Evolutionary conservation across 1,284 basidiomycete species (phyloP), one percentile per base, ranked within the genome.

Genomic region (Marasmius tenuissimus): DNA sequence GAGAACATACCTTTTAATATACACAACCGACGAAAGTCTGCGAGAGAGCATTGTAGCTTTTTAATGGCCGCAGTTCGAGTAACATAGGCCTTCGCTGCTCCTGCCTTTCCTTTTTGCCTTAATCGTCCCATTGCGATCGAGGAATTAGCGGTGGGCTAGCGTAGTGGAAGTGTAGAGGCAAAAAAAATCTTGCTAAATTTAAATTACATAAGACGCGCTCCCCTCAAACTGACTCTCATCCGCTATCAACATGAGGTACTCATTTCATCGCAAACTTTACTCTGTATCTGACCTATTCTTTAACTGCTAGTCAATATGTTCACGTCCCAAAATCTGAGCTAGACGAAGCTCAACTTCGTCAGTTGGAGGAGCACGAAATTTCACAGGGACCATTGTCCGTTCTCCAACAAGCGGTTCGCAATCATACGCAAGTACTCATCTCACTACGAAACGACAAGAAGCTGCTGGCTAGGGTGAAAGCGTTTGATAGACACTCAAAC

Each of bases 371-470:
- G 75, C 94, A 96, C 73, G 94, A 98, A 80, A 97, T 97, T 77
- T 95, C 93, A 63, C 96, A 97, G 78, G 96, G 96, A 14, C 96
- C 97, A 34, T 79, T 99, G 70, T 97, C 94, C n/a, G 97, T 99
- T 55, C 84, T 99, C 49, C 97, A 99, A 76, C 95, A 97, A 76
- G 94, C 96, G 40, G 97, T 99, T 66, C 87, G 97, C 76, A 98
- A 98, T 77, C 94, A 98, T 76, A 92, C 95, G 8, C 97, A 99
- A 80, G 93, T 99, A 68, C 87, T 99, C 65, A 97, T 99, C 72
- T 96, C 96, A 34, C 83, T 99, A 63, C 84, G 97, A 70, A 99
- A 99, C 82, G 98, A 99, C 85, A 98, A 97, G 80, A 99, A 99
- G 78, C 82, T 99, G 37, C 84, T 99, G 62, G 97, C 95, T 47